A percentile compares a stretch with the other conserved stretches of the same genome.
These are phyloP conservation scores for Rhododendron molle DNA, from an alignment of 148 eudicot species.

Conservation along the genomic window DNA sequence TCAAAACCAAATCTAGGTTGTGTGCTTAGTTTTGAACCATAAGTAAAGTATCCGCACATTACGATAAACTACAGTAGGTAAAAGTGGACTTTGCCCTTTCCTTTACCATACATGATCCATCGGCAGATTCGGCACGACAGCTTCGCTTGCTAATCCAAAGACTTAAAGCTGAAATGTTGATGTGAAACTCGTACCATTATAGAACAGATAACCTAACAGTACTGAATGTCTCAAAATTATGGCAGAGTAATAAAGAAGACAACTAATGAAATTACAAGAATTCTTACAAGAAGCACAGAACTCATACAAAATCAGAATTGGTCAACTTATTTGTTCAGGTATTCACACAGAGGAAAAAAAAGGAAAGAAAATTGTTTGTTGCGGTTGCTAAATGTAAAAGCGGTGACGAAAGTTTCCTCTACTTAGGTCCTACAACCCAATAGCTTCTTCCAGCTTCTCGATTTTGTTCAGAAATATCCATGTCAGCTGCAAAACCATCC, in stretches of 20 bases:
- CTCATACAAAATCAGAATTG: neutral
- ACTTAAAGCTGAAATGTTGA: neutral
- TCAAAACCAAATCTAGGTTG: too few relatives aligned
- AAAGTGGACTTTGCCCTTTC: neutral
- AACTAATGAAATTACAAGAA: neutral
- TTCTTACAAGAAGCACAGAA: neutral
- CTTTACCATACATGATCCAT: neutral
- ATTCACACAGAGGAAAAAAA: neutral
- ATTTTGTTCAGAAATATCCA: constrained; percentile 79
- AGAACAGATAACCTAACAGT: neutral
- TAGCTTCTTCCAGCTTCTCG: constrained; percentile 57
- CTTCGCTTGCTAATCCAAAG: neutral
- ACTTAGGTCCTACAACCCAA: constrained; percentile 29
- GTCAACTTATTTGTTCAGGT: neutral
- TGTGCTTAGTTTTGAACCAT: too few relatives aligned
- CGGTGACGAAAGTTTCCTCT: neutral
- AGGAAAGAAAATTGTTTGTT: neutral
- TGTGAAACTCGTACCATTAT: neutral
- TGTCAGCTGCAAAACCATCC: constrained; percentile 52
- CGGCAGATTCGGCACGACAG: neutral
- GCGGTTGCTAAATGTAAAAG: neutral
- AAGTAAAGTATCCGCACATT: too few relatives aligned
- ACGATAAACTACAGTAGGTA: too few relatives aligned
- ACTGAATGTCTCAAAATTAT: neutral
- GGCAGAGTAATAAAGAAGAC: neutral